These are phyloP conservation scores for Aspergillus sclerotioniger DNA, from an alignment of 495 filamentous ascomycete genomes.

Conservation along the genomic window DNA sequence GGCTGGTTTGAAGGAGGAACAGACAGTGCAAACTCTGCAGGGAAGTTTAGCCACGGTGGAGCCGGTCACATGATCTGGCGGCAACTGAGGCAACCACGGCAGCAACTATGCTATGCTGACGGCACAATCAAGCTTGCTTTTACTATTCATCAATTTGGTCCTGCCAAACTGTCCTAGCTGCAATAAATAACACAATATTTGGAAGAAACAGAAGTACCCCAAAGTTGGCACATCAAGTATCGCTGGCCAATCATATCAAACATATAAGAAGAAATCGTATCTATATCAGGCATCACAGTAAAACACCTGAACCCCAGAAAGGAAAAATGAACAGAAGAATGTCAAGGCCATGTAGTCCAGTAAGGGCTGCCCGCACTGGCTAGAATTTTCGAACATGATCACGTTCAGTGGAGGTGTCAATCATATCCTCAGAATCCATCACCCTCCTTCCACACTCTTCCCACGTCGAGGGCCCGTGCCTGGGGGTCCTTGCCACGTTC, in stretches of 20 bases:
- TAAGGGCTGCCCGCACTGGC: too few relatives aligned
- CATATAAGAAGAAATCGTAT: neutral
- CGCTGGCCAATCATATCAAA: neutral
- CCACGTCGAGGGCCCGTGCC: slow-evolving; percentile 50
- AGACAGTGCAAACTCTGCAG: slow-evolving; percentile 50
- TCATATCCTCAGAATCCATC: slow-evolving; percentile 10
- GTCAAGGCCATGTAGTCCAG: neutral
- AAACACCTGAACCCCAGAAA: neutral
- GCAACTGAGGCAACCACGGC: neutral
- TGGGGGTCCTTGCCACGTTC: slow-evolving; percentile 51
- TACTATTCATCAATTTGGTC: neutral
- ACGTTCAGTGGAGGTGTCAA: neutral
- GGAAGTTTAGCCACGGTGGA: neutral
- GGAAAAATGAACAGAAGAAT: neutral
- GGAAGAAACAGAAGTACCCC: neutral
- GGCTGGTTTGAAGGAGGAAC: slow-evolving; percentile 47
- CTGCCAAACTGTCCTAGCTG: neutral
- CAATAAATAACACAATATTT: neutral
- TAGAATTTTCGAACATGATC: too few relatives aligned
- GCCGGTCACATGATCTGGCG: neutral
- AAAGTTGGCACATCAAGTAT: neutral
- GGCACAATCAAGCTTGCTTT: neutral
- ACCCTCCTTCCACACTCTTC: slow-evolving; percentile 25
- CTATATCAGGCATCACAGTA: neutral
- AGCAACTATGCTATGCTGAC: neutral